Evolutionary conservation across 345 rosid genomes (phyloP), one percentile per base, ranked within the genome.

Genomic region (Citrus reticulata): DNA sequence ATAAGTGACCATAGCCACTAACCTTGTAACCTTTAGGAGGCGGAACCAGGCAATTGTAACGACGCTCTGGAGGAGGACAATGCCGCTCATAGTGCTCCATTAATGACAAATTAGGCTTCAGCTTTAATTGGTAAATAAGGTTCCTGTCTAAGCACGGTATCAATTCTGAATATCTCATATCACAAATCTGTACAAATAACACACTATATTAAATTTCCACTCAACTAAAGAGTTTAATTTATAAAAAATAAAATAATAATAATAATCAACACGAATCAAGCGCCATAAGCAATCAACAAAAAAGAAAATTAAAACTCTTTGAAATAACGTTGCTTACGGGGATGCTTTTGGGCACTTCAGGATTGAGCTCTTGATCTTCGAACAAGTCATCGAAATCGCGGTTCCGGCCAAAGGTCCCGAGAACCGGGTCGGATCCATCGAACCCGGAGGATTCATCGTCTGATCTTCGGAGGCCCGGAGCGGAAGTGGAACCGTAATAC

Each of bases 81-180:
- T 93, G 99, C 67, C 92, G 88, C 77, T 96, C 99, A 68, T 96
- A 93, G 81, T 96, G 99, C 86, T 94, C 99, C 99, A 96, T 96
- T 63, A 96, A 81, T 16, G 94, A 40, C 82, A 94, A 80, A 81
- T 96, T 93, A 42, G 82, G 91, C 86, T 90, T 96, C 85, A 94
- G 51, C 80, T 86, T 96, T 84, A 91, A 40, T 82, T 96, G 97
- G 74, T 96, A 94, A 29, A 88, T 91, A 60, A 94, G 93, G 78
- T 89, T 88, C 65, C 97, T 83, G 83, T 96, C 99, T 79, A 96
- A 83, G 83, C 99, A 96, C 27, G 99, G 99, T 73, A 96, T 96
- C 62, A 96, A 69, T 86, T 94, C 99, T 22, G 99, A 94, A 80
- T 88, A 86, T 25, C 73, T 90, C 66, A 84, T 81, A 82, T 96